Evolutionary conservation across 495 filamentous ascomycete species (phyloP), one percentile per base, ranked within the genome.

Genomic region (Neurospora sp.): DNA sequence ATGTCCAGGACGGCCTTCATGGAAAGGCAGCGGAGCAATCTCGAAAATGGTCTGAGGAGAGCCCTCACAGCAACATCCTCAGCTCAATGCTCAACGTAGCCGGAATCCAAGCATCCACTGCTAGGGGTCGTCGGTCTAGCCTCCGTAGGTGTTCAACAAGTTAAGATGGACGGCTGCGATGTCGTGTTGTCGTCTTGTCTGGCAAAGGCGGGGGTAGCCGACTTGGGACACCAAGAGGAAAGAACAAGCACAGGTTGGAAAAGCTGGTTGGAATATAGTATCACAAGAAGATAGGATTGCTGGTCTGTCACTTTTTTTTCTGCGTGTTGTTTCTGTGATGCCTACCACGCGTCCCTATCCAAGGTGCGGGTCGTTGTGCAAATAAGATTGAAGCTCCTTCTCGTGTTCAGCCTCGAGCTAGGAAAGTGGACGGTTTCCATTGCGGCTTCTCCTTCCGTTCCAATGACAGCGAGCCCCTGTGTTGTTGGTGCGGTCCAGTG

Each of bases 1-100:
- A 40, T 37, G 70, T 16, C 61, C 69, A 61, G 44, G 69, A 12
- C 27, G 18, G 27, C 40, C 74, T 44, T 80, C 79, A 80, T 80
- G 71, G 75, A 77, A 77, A 37, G 48, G 38, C 72, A 45, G 65
- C 48, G 3, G 3, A 35, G 53, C 53, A 65, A 65, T 65, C 53
- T 65, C 27, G 27, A 65, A 59, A 35, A 65, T 65, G 53, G 53
- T 65, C 53, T 35, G 53, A 65, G 53, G 53, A 37, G 53, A 65
- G 53, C 53, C 27, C 27, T 65, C 53, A 65, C 27, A 65, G 53
- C 53, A 35, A 14, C 53, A 35, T 65, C 53, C 53, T 35, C 27
- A 65, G 53, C 53, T 35, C 53, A 35, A 65, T 65, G 53, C 27
- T 27, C 35, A 65, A 65, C 27, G 53, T 65, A 65, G 14, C 27